Base-by-base conservation (phyloP, 148 eudicot genomes). In the Vaccinium myrtillus region DNA sequence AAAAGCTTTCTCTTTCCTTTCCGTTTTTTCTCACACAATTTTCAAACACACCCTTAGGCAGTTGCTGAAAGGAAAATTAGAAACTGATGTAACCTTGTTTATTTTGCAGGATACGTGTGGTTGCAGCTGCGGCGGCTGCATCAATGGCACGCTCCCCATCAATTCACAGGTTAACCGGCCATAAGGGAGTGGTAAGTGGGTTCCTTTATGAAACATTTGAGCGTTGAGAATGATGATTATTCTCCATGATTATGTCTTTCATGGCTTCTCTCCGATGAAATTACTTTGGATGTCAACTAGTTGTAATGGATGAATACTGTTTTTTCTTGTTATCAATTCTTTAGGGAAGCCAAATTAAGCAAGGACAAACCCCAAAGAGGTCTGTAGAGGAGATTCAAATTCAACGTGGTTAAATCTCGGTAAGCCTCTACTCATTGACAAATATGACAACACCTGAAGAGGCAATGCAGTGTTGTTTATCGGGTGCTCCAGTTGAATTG, bases 121-220 rank as follows among this genome's bases (percentile, higher is more conserved):
- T 95, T 84, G 99, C 99, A 70, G 99, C 94, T 81, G 99, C 99
- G 69, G 99, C 99, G 76, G 99, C 99, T 86, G 91, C 98, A 75
- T 94, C 94, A 48, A 59, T 97, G 83, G 96, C 98, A 14, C 97
- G 99, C 3, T 89, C 91, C 73, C 99, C 99, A 83, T 97, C 99
- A 61, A 74, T 85, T 86, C 88, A 97, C 81, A 92, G 98, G 89
- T 81, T 95, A 89, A 87, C 91, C 71, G 88, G 84, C 87, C 89
- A 87, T 63, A 95, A 95, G 83, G 92, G 83, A 78, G 78, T 89
- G 79, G 99, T 96, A 87, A 91, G 98, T 92, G 61, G 15, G 85
- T 51, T 36, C 15, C 73, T 8, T 54, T 21, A 59, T 16, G 46
- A 43, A 7, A 23, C 5, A 49, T 27, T 51, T 54, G 65, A 10